Base-by-base conservation (phyloP, 352 stramenopile species). In the Pythium coloratum region DNA sequence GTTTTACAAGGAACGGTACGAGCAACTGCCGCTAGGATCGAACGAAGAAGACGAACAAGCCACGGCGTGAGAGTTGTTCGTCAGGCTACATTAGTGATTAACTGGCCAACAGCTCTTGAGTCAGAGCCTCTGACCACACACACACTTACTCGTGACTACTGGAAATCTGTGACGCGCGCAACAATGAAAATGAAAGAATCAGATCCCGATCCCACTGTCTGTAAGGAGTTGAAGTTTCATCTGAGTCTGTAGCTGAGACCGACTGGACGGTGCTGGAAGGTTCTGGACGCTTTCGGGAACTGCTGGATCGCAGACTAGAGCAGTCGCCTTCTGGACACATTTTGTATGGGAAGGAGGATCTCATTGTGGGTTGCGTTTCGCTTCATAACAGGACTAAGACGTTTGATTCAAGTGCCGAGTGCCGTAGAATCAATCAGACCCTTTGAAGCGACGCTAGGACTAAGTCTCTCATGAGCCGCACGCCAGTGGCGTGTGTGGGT, bases 1-100 rank as follows among this genome's bases (percentile, higher is more conserved):
- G 50, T 70, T 66, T 33, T 70, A 62, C 14, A 12, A 62, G n/a
- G 49, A 51, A 10, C 55, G 63, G 30, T 69, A 50, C 38, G 55
- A 34, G 8, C 40, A 26, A 6, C 40, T 5, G 5, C 14, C 40
- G 14, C 13, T 13, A 9, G 13, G 40, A 2, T 49, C 14, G 13
- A 49, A 13, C 14, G 20, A 24, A 24, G 8, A 49, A 13, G 13
- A 24, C 40, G 2, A 49, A 24, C 4, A 49, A 24, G 40, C 2
- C 40, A 49, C 40, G 18, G 1, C 40, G 13, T 6, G 14, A 49
- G 13, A 7, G 28, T 57, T 2, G 51, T 57, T 57, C 51, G 51
- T 36, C 51, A 57, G 51, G 18, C 28, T 24, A 40, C 51, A 56
- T 20, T 56, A 9, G 0, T 9, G n/a, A 3, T 14, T 42, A 57